Evolutionary conservation across 495 filamentous ascomycete species (phyloP).

Genomic region (Penicillium roqueforti): DNA sequence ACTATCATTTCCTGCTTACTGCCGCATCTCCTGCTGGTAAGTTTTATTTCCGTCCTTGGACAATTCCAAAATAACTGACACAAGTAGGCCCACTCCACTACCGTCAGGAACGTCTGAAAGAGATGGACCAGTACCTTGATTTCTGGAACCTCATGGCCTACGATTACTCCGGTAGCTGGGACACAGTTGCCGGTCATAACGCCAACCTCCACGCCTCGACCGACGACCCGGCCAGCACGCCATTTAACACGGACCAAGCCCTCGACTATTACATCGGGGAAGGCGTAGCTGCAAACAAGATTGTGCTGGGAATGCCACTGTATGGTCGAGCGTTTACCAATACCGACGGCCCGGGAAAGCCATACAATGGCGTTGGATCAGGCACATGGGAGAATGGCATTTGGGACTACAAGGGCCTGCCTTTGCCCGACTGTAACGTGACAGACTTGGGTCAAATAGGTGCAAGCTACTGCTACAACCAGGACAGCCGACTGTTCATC

Average conservation of each 20-base stretch:
- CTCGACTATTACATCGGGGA: constrained; percentile 55
- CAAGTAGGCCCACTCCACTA: constrained; percentile 56
- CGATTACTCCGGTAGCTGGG: constrained; percentile 72
- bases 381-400: constrained; percentile 70
- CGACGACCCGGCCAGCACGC: constrained; percentile 54
- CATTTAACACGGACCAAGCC: constrained; percentile 65
- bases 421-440: constrained; percentile 29
- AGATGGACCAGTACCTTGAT: constrained; percentile 67
- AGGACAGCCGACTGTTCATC: constrained; percentile 54
- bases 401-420: constrained; percentile 70
- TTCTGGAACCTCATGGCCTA: constrained; percentile 75
- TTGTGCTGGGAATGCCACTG: constrained; percentile 79
- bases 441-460: constrained; percentile 13
- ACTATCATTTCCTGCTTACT: constrained; percentile 61
- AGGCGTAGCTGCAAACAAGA: constrained; percentile 61
- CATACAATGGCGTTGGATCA: constrained; percentile 63
- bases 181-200: constrained; percentile 62
- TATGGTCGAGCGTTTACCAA: constrained; percentile 77
- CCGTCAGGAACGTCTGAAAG: constrained; percentile 50
- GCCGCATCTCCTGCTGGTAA: constrained; percentile 57
- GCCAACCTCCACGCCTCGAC: constrained; percentile 63
- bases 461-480: constrained; percentile 71
- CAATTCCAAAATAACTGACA: background rate
- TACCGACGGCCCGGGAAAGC: constrained; percentile 65
- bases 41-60: background rate